Conservation (phyloP, 108 stramenopile species). For the Epithemia pelagica region DNA sequence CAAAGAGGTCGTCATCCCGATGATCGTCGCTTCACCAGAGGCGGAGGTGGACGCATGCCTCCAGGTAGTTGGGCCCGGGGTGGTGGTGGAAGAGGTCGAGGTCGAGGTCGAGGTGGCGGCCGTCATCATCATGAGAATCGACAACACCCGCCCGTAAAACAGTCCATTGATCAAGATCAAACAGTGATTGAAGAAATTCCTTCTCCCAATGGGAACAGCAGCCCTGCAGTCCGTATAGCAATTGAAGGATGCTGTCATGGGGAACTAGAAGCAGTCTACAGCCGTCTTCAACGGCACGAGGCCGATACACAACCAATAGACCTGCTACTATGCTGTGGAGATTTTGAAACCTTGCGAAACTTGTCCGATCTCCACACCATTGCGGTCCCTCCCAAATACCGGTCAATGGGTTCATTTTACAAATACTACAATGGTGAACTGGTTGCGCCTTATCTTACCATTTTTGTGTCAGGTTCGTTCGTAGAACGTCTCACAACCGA, state of each 20-base stretch:
- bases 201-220: background rate
- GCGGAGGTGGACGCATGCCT: too few relatives aligned
- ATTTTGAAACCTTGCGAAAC: conserved; percentile 94
- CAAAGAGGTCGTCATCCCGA: too few relatives aligned
- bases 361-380: conserved; percentile 75
- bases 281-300: conserved; percentile 48
- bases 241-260: conserved; percentile 99
- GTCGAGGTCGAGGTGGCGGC: background rate
- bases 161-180: background rate
- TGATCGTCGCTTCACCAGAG: too few relatives aligned
- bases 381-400: conserved; percentile 91
- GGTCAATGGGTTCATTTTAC: conserved; percentile 78
- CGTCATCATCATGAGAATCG: background rate
- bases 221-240: conserved; percentile 23
- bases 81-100: conserved; percentile 1
- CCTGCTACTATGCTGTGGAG: conserved; percentile 95
- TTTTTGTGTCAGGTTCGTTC: conserved; percentile 61
- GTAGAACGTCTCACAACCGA: too few relatives aligned
- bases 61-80: too few relatives aligned
- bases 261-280: conserved; percentile 92
- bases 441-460: conserved; percentile 83
- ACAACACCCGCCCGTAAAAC: background rate
- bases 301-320: conserved; percentile 52
- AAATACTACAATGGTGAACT: conserved; percentile 88
- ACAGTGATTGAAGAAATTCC: conserved; percentile 2